Evolutionary conservation across 345 rosid genomes (phyloP).

Genomic region (sweet orange (Citrus sinensis)): DVS_A1.0 CM039167.1:25238001-25238500

Average conservation of each 20-base stretch:
- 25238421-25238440: slow-evolving; percentile 59
- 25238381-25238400: slow-evolving; percentile 9
- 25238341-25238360: slow-evolving; percentile 2
- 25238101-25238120: not conserved
- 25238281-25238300: slow-evolving; percentile 55
- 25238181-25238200: not conserved
- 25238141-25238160: not conserved
- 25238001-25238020: not conserved
- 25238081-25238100: slow-evolving; percentile 25
- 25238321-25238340: slow-evolving; percentile 15
- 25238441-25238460: slow-evolving; percentile 74
- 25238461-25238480: slow-evolving; percentile 74
- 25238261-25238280: slow-evolving; percentile 34
- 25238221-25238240: slow-evolving; percentile 57
- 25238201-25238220: slow-evolving; percentile 47
- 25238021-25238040: not conserved
- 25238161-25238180: not conserved
- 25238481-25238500: slow-evolving; percentile 36
- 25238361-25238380: not conserved
- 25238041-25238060: slow-evolving; percentile 25
- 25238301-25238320: slow-evolving; percentile 32
- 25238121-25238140: not conserved
- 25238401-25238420: slow-evolving; percentile 66
- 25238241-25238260: slow-evolving; percentile 60
- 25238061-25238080: slow-evolving; percentile 23